Evolutionary conservation across 805 yeast genomes (phyloP).

Genomic region (Wickerhamiella hasegawae): DNA sequence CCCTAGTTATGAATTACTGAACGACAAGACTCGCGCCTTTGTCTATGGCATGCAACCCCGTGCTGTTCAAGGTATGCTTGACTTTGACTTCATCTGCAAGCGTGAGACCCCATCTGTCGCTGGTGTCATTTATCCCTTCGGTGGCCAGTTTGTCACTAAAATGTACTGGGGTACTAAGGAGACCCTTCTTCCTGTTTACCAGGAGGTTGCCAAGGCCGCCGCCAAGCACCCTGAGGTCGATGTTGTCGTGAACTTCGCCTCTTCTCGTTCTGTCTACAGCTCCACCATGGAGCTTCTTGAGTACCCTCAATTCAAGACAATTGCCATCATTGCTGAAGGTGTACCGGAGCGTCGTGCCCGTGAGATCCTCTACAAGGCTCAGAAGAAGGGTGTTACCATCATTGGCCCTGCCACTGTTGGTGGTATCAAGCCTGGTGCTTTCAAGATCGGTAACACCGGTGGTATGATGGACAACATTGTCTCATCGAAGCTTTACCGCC

Average conservation of each 20-base stretch:
- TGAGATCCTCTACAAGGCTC: constrained; percentile 28
- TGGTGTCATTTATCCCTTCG: constrained; percentile 32
- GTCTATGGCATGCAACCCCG: constrained; percentile 32
- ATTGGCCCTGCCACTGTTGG: constrained; percentile 35
- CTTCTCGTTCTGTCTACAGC: constrained; percentile 30
- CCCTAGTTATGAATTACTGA: constrained; percentile 24
- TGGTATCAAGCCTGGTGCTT: constrained; percentile 34
- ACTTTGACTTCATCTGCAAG: constrained; percentile 31
- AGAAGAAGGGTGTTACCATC: constrained; percentile 30
- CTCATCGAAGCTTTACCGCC: constrained; percentile 32
- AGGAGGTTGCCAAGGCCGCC: constrained; percentile 26
- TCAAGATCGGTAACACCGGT: constrained; percentile 34
- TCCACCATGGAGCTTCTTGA: constrained; percentile 32
- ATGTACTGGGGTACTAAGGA: constrained; percentile 36
- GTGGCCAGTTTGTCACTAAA: constrained; percentile 30
- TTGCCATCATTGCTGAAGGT: constrained; percentile 33
- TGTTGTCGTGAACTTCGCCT: constrained; percentile 32
- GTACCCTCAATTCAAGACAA: constrained; percentile 30
- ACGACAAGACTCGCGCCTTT: constrained; percentile 29
- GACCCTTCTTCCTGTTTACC: constrained; percentile 30
- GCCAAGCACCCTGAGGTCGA: constrained; percentile 32
- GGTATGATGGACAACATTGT: constrained; percentile 36
- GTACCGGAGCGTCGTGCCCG: constrained; percentile 35
- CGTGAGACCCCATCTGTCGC: constrained; percentile 31
- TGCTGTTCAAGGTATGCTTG: constrained; percentile 34